Evolutionary conservation across 306 rosid genomes (phyloP).

Genomic region (Vigna radiata): DNA sequence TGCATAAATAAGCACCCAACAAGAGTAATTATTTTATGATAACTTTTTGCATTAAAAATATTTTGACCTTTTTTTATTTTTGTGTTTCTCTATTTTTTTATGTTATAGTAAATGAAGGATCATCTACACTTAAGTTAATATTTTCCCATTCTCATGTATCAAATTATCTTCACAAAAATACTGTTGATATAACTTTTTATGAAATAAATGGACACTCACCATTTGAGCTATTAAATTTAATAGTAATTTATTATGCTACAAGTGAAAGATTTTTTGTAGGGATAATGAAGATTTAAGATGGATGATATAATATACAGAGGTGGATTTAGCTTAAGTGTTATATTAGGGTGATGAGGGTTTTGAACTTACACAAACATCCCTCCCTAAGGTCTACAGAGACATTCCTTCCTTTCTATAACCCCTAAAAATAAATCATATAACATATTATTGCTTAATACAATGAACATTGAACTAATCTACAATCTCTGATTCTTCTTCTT

Average conservation of each 20-base stretch:
- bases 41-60: too few species aligned
- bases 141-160: too few species aligned
- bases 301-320: neutral
- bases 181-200: too few species aligned
- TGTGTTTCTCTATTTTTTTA: too few species aligned
- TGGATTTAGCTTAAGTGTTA: constrained; percentile 1
- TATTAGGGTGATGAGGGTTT: neutral
- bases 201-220: too few species aligned
- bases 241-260: neutral
- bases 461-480: constrained; percentile 37
- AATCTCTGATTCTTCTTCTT: constrained; percentile 26
- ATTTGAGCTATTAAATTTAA: too few species aligned
- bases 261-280: neutral
- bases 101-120: too few species aligned
- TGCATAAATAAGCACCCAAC: too few species aligned
- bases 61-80: too few species aligned
- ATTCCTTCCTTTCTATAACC: constrained; percentile 1
- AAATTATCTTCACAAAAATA: too few species aligned
- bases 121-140: too few species aligned
- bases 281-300: neutral
- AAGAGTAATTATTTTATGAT: too few species aligned
- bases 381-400: neutral
- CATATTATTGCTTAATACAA: constrained; percentile 33
- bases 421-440: neutral
- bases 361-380: constrained; percentile 23